A percentile compares a stretch with the other conserved stretches of the same genome.
Conservation (phyloP, 495 filamentous ascomycete genomes). For the Xylaria palmicola region DNA sequence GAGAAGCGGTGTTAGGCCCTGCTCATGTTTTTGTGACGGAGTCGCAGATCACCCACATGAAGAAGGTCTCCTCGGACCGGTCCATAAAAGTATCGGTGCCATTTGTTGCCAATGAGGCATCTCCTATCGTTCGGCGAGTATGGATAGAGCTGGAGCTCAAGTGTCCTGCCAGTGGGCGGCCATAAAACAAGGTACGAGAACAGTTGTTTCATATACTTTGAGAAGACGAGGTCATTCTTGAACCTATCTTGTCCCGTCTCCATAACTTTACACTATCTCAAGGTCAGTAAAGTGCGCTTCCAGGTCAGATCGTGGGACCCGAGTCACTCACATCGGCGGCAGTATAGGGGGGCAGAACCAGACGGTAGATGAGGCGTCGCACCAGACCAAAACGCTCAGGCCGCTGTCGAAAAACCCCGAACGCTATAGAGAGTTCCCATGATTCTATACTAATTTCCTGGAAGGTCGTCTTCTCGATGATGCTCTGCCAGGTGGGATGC, state of each 20-base stretch:
- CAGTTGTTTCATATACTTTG: background rate
- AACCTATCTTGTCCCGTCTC: background rate
- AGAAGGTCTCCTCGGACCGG: background rate
- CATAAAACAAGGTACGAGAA: background rate
- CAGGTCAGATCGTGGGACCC: background rate
- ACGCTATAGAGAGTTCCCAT: background rate
- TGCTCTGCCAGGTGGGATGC: background rate
- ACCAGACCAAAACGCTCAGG: conserved; percentile 1
- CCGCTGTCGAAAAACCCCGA: background rate
- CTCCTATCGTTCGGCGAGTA: background rate
- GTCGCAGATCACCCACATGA: background rate
- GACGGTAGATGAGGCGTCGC: background rate
- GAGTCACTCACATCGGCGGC: background rate
- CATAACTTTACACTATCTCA: background rate
- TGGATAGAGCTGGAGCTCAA: conserved; percentile 1
- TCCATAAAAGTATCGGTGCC: background rate
- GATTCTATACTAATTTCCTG: background rate
- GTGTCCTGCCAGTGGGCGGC: background rate
- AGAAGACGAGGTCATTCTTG: conserved; percentile 6
- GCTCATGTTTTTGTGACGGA: background rate
- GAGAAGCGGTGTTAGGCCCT: background rate
- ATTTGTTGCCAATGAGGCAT: background rate
- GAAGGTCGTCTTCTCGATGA: conserved; percentile 1
- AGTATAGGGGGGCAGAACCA: background rate
- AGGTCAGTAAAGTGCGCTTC: background rate